phyloP scores from a whole-genome alignment of 2,329 filamentous ascomycete species.

The Graphiopsis chlorocephala region DNA sequence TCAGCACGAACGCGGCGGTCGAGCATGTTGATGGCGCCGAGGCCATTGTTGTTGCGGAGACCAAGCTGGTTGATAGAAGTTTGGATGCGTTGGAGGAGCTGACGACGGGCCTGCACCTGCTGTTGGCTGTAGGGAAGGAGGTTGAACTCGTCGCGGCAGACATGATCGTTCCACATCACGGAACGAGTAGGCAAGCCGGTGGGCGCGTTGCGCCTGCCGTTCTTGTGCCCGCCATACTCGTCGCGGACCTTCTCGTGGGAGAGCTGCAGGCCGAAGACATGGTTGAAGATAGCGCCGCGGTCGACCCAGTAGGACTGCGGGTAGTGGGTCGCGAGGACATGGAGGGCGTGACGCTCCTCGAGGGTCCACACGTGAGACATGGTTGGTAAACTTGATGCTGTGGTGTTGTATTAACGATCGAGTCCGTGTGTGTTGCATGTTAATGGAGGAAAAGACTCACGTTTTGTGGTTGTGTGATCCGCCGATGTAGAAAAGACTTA shows the following conservation, averaged over 20 bases:
- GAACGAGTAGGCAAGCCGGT: background rate
- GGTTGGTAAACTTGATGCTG: background rate
- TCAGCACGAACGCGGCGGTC: background rate
- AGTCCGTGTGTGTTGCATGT: background rate
- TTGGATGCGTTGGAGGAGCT: background rate
- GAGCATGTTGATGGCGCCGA: background rate
- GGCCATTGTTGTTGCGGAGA: background rate
- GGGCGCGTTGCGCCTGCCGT: background rate
- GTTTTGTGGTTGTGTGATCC: background rate
- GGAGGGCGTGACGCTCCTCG: background rate
- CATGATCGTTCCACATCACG: constrained; percentile 1
- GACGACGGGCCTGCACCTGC: background rate
- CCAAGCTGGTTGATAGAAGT: background rate
- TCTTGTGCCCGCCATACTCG: constrained; percentile 10
- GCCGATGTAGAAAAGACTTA: background rate
- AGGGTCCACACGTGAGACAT: background rate
- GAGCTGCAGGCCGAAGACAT: background rate
- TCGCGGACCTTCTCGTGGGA: background rate
- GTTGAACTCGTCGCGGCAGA: constrained; percentile 13
- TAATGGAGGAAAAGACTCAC: background rate
- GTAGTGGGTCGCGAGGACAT: constrained; percentile 9
- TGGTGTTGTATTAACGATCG: background rate
- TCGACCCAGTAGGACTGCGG: background rate
- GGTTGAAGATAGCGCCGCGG: constrained; percentile 8
- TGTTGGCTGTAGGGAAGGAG: background rate